Base-by-base conservation (phyloP, 2,329 filamentous ascomycete genomes). In the Fusarium sarcochroum region DNA sequence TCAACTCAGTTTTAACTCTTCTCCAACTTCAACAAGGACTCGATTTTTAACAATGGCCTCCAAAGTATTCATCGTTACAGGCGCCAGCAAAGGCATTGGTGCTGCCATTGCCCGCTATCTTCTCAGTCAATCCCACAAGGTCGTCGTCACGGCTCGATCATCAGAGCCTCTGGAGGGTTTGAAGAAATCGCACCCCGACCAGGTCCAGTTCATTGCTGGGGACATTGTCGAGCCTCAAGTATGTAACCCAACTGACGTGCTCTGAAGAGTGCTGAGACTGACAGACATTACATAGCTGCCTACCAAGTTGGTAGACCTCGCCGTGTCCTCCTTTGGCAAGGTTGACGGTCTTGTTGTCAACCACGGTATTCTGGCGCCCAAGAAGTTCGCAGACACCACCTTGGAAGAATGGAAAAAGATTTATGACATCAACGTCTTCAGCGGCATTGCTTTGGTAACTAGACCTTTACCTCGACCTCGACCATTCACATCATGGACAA, bases 361-460 rank as follows among this genome's bases (percentile, higher is more conserved):
- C 78, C 96, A 99, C 76, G 94, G 94, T 20, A 84, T 89, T 1
- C 81, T 99, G 44, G 86, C 89, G n/a, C 92, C 93, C 2, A 90
- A 97, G 41, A 88, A 87, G 50, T 82, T 98, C 44, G 88, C 82
- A 5, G 87, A 95, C 56, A 85, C 86, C 17, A 86, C 87, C n/a
- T 76, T 89, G 0, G 89, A 91, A 37, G 90, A 92, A 63, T 98
- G 94, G 93, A 90, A 89, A 74, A 80, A 82, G 3, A 83, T 87
- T 10, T 98, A 93, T 79, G 90, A 97, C 71, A 84, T 93, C 65
- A 98, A 98, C 77, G 89, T 98, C 72, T 94, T 98, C 77, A 95
- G 93, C 70, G 89, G 89, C 27, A 82, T 98, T 44, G 90, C 89
- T 34, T 83, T 98, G 79, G 93, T 97, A 82, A 75, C 87, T 15